Evolutionary conservation across 768 basidiomycete species (phyloP).

Genomic region (Wakefieldia striispora): DNA sequence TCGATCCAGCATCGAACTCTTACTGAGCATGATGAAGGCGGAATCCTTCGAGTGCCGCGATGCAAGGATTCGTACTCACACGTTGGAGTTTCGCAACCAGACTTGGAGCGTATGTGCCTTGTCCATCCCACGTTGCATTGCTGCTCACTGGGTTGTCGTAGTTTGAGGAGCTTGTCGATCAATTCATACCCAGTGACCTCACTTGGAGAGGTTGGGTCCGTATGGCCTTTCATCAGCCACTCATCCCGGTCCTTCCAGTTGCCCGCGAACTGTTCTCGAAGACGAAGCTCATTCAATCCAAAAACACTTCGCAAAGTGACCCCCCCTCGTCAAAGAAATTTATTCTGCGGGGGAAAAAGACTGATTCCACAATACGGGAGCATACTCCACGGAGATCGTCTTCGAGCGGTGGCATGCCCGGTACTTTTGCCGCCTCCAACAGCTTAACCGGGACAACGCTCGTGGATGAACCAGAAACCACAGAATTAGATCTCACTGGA

Average conservation of each 20-base stretch:
- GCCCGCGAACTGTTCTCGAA: constrained; percentile 77
- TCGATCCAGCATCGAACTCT: constrained; percentile 55
- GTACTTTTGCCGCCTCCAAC: neutral
- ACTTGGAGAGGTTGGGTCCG: constrained; percentile 82
- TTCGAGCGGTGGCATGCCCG: constrained; percentile 15
- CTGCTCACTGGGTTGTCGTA: constrained; percentile 25
- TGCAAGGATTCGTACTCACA: constrained; percentile 75
- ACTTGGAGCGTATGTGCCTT: constrained; percentile 68
- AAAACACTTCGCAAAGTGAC: constrained; percentile 30
- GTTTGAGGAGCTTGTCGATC: constrained; percentile 79
- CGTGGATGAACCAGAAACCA: constrained; percentile 42
- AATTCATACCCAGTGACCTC: constrained; percentile 76
- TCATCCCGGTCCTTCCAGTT: constrained; percentile 75
- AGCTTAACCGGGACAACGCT: constrained; percentile 32
- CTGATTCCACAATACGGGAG: constrained; percentile 12
- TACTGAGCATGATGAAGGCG: constrained; percentile 77
- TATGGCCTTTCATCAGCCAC: constrained; percentile 78
- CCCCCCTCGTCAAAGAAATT: constrained; percentile 19
- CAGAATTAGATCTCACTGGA: constrained; percentile 15
- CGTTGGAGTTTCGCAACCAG: constrained; percentile 78
- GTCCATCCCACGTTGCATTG: neutral
- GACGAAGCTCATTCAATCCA: constrained; percentile 63
- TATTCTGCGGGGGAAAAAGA: constrained; percentile 19
- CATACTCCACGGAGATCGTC: constrained; percentile 17
- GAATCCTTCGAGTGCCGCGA: constrained; percentile 84